phyloP scores from a whole-genome alignment of 2,329 filamentous ascomycete species.

The Xylariaceae sp. region DNA sequence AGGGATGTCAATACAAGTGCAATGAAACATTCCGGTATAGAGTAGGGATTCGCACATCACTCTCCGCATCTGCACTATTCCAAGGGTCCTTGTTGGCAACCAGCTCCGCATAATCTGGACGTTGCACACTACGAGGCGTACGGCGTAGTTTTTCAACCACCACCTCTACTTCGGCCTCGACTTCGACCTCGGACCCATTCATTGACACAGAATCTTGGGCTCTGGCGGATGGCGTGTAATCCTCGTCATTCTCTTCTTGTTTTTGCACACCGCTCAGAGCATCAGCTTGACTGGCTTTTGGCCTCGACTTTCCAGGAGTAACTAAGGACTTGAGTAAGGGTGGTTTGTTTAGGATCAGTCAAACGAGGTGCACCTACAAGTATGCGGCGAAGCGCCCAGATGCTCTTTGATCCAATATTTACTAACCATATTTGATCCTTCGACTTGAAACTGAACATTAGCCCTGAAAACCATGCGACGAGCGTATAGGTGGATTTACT shows the following conservation, averaged over 20 bases:
- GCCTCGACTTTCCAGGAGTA: slow-evolving; percentile 19
- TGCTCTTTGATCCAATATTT: slow-evolving; percentile 37
- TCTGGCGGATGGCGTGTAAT: slow-evolving; percentile 20
- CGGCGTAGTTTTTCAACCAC: slow-evolving; percentile 27
- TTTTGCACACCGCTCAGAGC: slow-evolving; percentile 6
- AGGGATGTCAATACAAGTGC: background rate
- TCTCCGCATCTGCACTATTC: slow-evolving; percentile 26
- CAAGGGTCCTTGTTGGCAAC: slow-evolving; percentile 32
- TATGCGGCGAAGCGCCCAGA: slow-evolving; percentile 31
- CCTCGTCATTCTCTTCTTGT: slow-evolving; percentile 25
- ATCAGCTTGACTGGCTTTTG: slow-evolving; percentile 9
- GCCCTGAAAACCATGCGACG: background rate
- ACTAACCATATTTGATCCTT: slow-evolving; percentile 31
- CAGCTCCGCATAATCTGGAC: slow-evolving; percentile 35
- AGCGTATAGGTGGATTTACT: slow-evolving; percentile 17
- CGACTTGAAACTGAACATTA: slow-evolving; percentile 25
- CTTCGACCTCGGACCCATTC: slow-evolving; percentile 17
- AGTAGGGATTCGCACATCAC: slow-evolving; percentile 21
- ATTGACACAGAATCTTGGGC: slow-evolving; percentile 6
- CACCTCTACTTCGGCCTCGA: slow-evolving; percentile 12
- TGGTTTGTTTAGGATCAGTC: background rate
- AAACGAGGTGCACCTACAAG: slow-evolving; percentile 26
- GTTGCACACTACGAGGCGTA: slow-evolving; percentile 27
- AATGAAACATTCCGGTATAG: background rate
- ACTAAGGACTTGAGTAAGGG: slow-evolving; percentile 22